Conservation (phyloP, 2,329 filamentous ascomycete genomes). For the Ophiostoma australiae region DNA sequence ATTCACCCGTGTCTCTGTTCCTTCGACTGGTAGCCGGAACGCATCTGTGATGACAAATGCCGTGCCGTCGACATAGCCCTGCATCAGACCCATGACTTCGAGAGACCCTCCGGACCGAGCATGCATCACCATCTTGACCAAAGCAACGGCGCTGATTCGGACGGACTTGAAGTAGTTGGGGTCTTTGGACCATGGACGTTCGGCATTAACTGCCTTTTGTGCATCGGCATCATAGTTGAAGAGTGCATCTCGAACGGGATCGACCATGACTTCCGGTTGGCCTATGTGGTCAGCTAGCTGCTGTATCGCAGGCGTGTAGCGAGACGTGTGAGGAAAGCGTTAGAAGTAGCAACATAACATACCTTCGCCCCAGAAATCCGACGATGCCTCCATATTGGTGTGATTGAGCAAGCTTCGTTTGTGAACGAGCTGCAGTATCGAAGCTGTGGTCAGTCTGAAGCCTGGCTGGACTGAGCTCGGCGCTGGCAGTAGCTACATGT, state of each 20-base stretch:
- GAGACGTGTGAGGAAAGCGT: background rate
- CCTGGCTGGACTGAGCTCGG: background rate
- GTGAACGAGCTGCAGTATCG: conserved; percentile 1
- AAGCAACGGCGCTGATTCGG: conserved; percentile 85
- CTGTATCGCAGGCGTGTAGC: background rate
- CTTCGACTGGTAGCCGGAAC: conserved; percentile 89
- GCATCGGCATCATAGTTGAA: conserved; percentile 71
- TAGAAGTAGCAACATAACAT: conserved; percentile 28
- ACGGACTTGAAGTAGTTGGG: conserved; percentile 88
- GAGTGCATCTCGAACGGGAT: conserved; percentile 82
- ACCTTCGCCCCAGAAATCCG: conserved; percentile 55
- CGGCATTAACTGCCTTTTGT: conserved; percentile 60
- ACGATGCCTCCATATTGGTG: conserved; percentile 48
- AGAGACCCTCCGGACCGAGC: conserved; percentile 87
- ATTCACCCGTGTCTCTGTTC: conserved; percentile 97
- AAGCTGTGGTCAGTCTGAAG: background rate
- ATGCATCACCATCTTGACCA: conserved; percentile 99
- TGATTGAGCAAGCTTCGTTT: background rate
- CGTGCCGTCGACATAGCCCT: conserved; percentile 82
- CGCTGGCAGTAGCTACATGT: background rate
- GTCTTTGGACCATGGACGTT: conserved; percentile 71
- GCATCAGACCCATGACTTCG: conserved; percentile 98
- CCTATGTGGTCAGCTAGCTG: background rate
- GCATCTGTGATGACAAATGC: conserved; percentile 90
- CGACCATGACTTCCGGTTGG: conserved; percentile 90